These are phyloP conservation scores for Lentinula sp. DNA, from an alignment of 768 basidiomycete species.

Conservation along the genomic window DNA sequence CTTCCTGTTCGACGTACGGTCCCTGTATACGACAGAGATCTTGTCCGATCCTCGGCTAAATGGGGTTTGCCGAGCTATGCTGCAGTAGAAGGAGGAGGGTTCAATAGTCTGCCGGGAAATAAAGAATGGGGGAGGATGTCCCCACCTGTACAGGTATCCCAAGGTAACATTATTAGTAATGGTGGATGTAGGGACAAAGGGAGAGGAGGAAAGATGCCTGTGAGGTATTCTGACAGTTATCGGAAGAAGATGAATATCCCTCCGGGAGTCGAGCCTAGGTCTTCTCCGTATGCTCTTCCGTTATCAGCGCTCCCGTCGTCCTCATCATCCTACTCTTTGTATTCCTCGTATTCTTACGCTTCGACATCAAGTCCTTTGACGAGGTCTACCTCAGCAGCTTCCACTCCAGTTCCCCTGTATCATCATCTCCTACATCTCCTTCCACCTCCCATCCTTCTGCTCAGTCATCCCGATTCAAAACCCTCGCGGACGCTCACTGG, in stretches of 20 bases:
- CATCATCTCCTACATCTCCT: background rate
- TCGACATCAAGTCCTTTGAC: background rate
- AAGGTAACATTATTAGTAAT: background rate
- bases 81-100: background rate
- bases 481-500: constrained; percentile 84
- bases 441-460: background rate
- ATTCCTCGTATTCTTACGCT: background rate
- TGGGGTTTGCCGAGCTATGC: constrained; percentile 25
- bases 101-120: constrained; percentile 22
- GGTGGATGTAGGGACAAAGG: constrained; percentile 18
- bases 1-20: constrained; percentile 77
- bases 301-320: background rate
- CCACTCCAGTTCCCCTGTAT: background rate
- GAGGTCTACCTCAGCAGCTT: background rate
- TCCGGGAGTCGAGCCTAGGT: constrained; percentile 50
- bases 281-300: constrained; percentile 15
- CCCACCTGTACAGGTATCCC: constrained; percentile 37
- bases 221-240: constrained; percentile 69
- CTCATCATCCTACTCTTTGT: background rate
- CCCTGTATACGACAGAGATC: constrained; percentile 80
- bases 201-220: constrained; percentile 27
- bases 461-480: constrained; percentile 61
- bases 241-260: constrained; percentile 75
- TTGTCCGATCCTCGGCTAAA: constrained; percentile 57
- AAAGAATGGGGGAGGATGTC: constrained; percentile 78